phyloP scores from a whole-genome alignment of 1,284 basidiomycete species.

The Cystobasidiaceae sp. region DNA sequence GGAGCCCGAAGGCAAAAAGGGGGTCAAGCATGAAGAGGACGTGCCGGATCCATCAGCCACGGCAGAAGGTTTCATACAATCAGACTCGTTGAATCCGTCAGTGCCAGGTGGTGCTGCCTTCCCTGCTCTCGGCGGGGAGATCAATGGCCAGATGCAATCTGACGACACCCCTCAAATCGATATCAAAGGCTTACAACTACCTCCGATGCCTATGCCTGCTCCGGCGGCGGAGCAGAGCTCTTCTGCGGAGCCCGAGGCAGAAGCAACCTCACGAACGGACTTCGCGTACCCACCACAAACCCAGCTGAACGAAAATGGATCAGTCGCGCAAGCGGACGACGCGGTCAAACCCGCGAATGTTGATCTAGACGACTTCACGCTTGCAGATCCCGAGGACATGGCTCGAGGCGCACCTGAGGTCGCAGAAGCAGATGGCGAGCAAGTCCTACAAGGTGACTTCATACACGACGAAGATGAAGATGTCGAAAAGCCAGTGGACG shows the following conservation, averaged over 20 bases:
- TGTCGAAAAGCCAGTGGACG: not conserved
- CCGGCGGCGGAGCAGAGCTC: not conserved
- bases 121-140: not conserved
- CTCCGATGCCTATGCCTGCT: constrained; percentile 25
- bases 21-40: not conserved
- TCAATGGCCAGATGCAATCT: not conserved
- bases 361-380: constrained; percentile 22
- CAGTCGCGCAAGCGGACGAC: too few relatives aligned
- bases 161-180: constrained; percentile 16
- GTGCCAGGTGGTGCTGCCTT: constrained; percentile 19
- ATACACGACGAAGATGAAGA: constrained; percentile 10
- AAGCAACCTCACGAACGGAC: not conserved
- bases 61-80: constrained; percentile 11
- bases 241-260: not conserved
- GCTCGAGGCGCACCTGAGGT: constrained; percentile 25
- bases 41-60: not conserved
- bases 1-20: not conserved
- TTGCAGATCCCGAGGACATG: constrained; percentile 19
- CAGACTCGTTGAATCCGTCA: not conserved
- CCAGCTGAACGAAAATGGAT: constrained; percentile 13
- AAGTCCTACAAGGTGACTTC: not conserved
- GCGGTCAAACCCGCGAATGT: too few relatives aligned
- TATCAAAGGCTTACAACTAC: constrained; percentile 19
- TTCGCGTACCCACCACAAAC: constrained; percentile 6
- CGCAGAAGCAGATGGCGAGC: not conserved